A percentile compares a stretch with the other conserved stretches of the same genome.
Conservation (phyloP, 106 monocot genomes). For the Phalaenopsis equestris region DNA sequence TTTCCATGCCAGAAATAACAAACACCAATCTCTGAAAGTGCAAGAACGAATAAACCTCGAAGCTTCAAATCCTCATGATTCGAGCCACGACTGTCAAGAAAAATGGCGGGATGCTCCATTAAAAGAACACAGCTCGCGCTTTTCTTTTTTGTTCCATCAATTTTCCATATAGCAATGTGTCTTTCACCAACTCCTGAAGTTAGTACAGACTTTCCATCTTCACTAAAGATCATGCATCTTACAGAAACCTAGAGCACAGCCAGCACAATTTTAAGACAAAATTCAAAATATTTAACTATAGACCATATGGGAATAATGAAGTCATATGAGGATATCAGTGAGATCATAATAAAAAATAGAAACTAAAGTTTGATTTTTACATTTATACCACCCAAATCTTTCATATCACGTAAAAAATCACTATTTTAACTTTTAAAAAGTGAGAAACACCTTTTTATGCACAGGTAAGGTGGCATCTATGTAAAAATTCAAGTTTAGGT, state of each 20-base stretch:
- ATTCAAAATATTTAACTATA: background rate
- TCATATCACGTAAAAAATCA: too few relatives aligned
- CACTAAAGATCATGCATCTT: constrained; percentile 83
- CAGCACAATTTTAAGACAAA: background rate
- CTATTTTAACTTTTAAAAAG: too few relatives aligned
- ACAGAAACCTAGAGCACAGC: constrained; percentile 54
- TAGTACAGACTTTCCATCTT: constrained; percentile 66
- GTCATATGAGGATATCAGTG: background rate
- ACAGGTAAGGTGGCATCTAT: too few relatives aligned
- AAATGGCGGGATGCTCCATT: constrained; percentile 83
- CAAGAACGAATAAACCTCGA: constrained; percentile 51
- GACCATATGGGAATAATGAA: background rate
- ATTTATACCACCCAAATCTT: too few relatives aligned
- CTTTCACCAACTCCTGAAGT: constrained; percentile 87
- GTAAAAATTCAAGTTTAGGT: too few relatives aligned
- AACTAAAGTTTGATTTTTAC: too few relatives aligned
- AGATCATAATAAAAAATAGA: background rate
- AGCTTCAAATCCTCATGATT: constrained; percentile 16
- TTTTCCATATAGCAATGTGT: constrained; percentile 77
- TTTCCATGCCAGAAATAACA: constrained; percentile 87
- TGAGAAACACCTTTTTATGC: too few relatives aligned
- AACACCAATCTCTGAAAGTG: constrained; percentile 70
- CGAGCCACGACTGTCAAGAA: constrained; percentile 45
- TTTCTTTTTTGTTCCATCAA: constrained; percentile 47
- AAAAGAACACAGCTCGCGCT: constrained; percentile 69